Percentiles rank a stretch among this genome's conserved stretches.
Evolutionary conservation across 2,329 filamentous ascomycete species (phyloP).

Genomic region (Trichoderma koningiopsis): DNA sequence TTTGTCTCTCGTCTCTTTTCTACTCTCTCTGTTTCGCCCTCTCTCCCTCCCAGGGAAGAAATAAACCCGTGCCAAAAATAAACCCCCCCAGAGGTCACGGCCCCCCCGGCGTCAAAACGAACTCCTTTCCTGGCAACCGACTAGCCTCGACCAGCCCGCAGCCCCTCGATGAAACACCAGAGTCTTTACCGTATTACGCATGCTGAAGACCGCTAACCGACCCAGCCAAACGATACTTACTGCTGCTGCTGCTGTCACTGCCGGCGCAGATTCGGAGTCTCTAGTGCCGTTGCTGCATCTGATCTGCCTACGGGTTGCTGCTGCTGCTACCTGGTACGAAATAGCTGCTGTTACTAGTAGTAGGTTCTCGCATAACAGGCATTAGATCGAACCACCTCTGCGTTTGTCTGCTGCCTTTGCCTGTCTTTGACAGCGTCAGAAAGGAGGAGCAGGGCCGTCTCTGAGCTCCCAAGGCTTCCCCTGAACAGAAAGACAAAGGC

Average conservation of each 20-base stretch:
- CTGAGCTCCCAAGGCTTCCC: not conserved
- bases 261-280: conserved; percentile 10
- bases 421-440: not conserved
- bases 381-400: conserved; percentile 13
- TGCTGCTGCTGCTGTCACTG: not conserved
- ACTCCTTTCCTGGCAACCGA: conserved; percentile 20
- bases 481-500: conserved; percentile 20
- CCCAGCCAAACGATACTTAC: conserved; percentile 5
- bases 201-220: conserved; percentile 26
- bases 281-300: not conserved
- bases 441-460: conserved; percentile 23
- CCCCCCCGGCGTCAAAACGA: conserved; percentile 2
- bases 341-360: not conserved
- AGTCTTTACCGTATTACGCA: conserved; percentile 27
- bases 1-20: not conserved
- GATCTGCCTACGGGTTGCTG: not conserved
- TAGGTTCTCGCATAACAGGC: not conserved
- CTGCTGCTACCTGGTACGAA: not conserved
- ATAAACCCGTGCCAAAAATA: not conserved
- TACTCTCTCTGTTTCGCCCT: not conserved
- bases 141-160: conserved; percentile 27
- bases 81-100: conserved; percentile 1
- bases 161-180: conserved; percentile 35
- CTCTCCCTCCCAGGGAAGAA: not conserved
- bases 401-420: conserved; percentile 12